A percentile compares a stretch with the other conserved stretches of the same genome.
phyloP scores from a whole-genome alignment of 352 stramenopile species.

The Phytopythium oedochilum region DNA sequence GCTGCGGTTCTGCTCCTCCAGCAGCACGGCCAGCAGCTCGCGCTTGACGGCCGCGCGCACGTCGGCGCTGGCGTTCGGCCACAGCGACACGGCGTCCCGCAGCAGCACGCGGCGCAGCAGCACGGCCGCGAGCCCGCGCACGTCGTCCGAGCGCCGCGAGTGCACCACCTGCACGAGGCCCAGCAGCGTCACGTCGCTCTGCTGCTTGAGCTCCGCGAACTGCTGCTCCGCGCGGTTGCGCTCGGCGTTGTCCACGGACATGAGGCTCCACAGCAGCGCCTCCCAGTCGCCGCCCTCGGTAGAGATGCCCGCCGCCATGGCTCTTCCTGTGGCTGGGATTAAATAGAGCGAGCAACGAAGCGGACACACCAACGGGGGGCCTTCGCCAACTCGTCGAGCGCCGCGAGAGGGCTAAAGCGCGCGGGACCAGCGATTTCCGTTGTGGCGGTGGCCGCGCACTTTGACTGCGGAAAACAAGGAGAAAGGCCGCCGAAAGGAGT shows the following conservation, averaged over 20 bases:
- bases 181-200: constrained; percentile 54
- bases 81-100: constrained; percentile 73
- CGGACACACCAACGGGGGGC: no score
- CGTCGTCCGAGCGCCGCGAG: constrained; percentile 50
- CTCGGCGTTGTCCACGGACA: constrained; percentile 66
- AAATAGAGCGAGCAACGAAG: no score
- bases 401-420: background rate
- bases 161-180: constrained; percentile 56
- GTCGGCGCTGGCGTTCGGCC: constrained; percentile 44
- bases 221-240: constrained; percentile 60
- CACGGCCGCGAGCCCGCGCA: constrained; percentile 68
- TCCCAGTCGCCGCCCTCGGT: constrained; percentile 40
- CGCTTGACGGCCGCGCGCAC: constrained; percentile 50
- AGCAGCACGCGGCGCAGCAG: constrained; percentile 73
- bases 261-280: constrained; percentile 62
- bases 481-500: background rate
- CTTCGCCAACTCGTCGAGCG: background rate
- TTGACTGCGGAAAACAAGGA: background rate
- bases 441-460: background rate
- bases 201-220: constrained; percentile 59
- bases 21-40: constrained; percentile 59
- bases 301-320: constrained; percentile 4
- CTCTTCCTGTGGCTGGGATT: background rate
- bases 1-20: constrained; percentile 56
- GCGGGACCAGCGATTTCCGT: background rate